Evolutionary conservation across 2,329 filamentous ascomycete genomes (phyloP).

Genomic region (Colletotrichum somersetense): DNA sequence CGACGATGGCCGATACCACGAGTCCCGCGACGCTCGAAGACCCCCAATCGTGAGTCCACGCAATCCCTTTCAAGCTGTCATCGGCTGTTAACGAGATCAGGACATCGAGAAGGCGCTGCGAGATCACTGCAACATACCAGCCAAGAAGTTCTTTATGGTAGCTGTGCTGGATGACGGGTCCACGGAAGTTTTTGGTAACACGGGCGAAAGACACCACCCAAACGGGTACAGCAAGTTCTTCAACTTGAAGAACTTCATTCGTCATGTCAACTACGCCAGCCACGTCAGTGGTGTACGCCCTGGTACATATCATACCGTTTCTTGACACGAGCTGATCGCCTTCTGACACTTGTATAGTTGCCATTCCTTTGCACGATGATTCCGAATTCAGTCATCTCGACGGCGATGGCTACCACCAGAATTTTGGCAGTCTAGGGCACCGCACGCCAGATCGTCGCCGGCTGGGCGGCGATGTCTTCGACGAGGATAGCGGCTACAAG

Average conservation of each 20-base stretch:
- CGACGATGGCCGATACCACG: conserved; percentile 39
- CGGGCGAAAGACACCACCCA: conserved; percentile 52
- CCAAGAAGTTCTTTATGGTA: conserved; percentile 65
- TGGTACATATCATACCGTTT: conserved; percentile 49
- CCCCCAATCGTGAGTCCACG: conserved; percentile 39
- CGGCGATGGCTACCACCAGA: conserved; percentile 42
- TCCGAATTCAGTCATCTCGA: conserved; percentile 41
- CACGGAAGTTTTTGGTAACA: conserved; percentile 48
- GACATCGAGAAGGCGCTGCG: conserved; percentile 65
- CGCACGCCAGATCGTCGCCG: conserved; percentile 46
- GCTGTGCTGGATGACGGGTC: conserved; percentile 63
- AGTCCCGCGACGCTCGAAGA: conserved; percentile 38
- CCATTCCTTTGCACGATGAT: conserved; percentile 52
- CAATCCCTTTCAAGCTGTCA: not conserved
- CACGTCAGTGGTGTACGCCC: conserved; percentile 48
- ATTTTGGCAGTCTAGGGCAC: conserved; percentile 44
- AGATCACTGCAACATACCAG: conserved; percentile 65
- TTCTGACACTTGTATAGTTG: conserved; percentile 45
- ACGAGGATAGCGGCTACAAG: conserved; percentile 49
- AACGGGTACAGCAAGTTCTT: conserved; percentile 61
- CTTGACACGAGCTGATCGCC: not conserved
- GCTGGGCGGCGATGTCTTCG: conserved; percentile 45
- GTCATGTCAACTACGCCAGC: conserved; percentile 49
- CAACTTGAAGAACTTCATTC: conserved; percentile 56
- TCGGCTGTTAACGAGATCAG: conserved; percentile 47